Base-by-base conservation (phyloP, 1,139 yeast species). In the Meyerozyma sp. region DNA sequence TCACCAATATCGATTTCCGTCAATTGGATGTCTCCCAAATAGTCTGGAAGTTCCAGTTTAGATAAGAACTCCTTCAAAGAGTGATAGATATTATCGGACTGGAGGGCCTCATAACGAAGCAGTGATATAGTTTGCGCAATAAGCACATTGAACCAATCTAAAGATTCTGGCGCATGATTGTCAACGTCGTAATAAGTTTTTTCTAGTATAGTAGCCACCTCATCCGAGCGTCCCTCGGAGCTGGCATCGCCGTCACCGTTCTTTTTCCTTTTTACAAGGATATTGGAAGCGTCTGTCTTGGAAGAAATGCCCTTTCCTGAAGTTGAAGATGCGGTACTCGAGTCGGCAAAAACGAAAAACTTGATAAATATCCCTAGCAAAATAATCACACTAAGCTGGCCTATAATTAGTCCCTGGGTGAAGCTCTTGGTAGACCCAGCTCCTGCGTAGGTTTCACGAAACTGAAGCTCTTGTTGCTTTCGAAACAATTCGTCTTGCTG, bases 111-210 rank as follows among this genome's bases (percentile, higher is more conserved):
- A 18, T 82, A 77, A 47, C 99, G 75, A 47, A 90, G 75, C 54
- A 91, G 96, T 20, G 89, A 80, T 21, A 93, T 83, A 5, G 91
- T 84, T 59, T 94, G 98, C 0, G 97, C 98, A 20, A 93, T 77
- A 40, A 93, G 70, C 1, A 93, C 98, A 55, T 93, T 93, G 60
- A 93, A 89, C 98, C 99, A 93, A 62, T 93, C 98, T 44, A 93
- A 68, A 0, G 96, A 84, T 66, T 93, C 99, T 0, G 97, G 79
- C 3, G 84, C 72, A 61, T 94, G 98, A 21, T 82, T 82, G 38
- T 83, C 81, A 1, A 93, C 97, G 58, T 93, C 89, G 61, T 94
- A 94, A 58, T 89, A 90, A 0, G 97, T 90, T 57, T 90, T 91
- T 52, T 91, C 97, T 42, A 93, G 68, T 26, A 91, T 87, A 0